Percentiles rank a stretch among this genome's conserved stretches.
Evolutionary conservation across 331 rosid species (phyloP).

Genomic region (Cydonia oblonga): DNA sequence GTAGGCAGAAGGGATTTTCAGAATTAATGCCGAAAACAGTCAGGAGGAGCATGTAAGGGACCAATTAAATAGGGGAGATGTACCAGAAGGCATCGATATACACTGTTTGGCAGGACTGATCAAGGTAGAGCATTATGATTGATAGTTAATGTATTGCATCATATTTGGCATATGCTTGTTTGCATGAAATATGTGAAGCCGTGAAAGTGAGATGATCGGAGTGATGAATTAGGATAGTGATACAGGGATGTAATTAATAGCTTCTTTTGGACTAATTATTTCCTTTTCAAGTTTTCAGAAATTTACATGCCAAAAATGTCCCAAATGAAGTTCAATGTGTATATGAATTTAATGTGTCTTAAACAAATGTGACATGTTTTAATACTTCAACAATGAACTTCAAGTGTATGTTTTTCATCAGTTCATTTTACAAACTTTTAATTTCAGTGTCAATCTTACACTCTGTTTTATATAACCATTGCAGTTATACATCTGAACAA

Average conservation of each 20-base stretch:
- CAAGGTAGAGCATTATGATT: constrained; percentile 44
- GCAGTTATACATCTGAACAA: not conserved
- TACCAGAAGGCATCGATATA: constrained; percentile 70
- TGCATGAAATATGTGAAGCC: not conserved
- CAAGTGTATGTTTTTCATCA: not conserved
- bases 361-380: not conserved
- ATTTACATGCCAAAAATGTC: not conserved
- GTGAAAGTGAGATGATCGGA: not conserved
- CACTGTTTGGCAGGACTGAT: constrained; percentile 84
- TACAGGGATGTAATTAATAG: not conserved
- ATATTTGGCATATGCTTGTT: not conserved
- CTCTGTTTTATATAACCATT: not conserved
- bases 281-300: not conserved
- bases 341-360: not conserved
- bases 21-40: constrained; percentile 68
- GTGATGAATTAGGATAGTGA: not conserved
- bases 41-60: constrained; percentile 77
- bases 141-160: not conserved
- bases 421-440: not conserved
- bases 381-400: not conserved
- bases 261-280: not conserved
- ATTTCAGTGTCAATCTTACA: not conserved
- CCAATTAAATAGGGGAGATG: constrained; percentile 64
- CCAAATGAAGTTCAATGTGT: not conserved
- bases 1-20: constrained; percentile 91